Conservation (phyloP, 495 filamentous ascomycete genomes). For the Xylaria nigripes region DNA sequence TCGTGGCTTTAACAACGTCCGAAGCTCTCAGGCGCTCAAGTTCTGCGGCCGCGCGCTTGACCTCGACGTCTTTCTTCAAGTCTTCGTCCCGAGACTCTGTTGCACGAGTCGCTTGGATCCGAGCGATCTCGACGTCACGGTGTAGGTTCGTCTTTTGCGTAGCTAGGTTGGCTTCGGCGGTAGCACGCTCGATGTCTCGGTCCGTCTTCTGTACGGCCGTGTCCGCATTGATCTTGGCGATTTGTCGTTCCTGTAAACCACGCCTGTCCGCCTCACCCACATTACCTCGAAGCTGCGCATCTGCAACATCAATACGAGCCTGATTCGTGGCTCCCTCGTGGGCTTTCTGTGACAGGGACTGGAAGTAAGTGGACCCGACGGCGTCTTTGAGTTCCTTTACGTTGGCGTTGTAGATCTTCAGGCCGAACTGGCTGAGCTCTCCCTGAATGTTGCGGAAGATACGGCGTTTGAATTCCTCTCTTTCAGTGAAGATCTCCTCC, state of each 20-base stretch:
- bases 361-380: constrained; percentile 68
- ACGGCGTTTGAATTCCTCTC: constrained; percentile 69
- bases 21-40: constrained; percentile 66
- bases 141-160: constrained; percentile 62
- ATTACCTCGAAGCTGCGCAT: constrained; percentile 67
- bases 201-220: constrained; percentile 77
- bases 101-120: constrained; percentile 60
- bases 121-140: constrained; percentile 60
- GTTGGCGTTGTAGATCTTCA: constrained; percentile 69
- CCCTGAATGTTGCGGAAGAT: constrained; percentile 71
- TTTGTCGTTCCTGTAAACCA: constrained; percentile 68
- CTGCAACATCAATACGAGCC: constrained; percentile 67
- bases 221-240: constrained; percentile 72
- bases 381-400: constrained; percentile 79
- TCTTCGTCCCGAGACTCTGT: constrained; percentile 68
- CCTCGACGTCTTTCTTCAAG: constrained; percentile 63
- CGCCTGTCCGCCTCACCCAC: constrained; percentile 72
- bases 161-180: constrained; percentile 63
- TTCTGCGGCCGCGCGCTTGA: constrained; percentile 68
- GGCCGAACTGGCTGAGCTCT: constrained; percentile 65
- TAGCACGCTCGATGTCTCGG: constrained; percentile 69
- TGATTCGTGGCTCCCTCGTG: constrained; percentile 79
- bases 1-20: constrained; percentile 70
- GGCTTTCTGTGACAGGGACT: constrained; percentile 67
- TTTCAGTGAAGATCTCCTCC: constrained; percentile 77